Evolutionary conservation across 2,329 filamentous ascomycete species (phyloP).

Genomic region (Lasiodiplodia hormozganensis): DNA sequence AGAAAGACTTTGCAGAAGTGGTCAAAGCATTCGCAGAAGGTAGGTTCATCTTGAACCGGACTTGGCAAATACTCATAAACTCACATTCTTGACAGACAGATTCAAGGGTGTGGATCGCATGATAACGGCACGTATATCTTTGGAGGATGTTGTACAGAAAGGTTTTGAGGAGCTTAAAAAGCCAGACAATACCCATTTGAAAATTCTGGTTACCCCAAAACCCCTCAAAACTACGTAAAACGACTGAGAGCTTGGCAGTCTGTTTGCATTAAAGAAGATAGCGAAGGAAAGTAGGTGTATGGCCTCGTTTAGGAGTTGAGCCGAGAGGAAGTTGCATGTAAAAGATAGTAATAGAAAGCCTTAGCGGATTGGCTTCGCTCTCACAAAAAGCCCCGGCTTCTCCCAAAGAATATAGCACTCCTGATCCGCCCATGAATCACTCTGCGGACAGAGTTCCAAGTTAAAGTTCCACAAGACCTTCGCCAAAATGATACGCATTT

Average conservation of each 20-base stretch:
- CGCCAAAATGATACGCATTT: slow-evolving; percentile 50
- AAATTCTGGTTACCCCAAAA: slow-evolving; percentile 60
- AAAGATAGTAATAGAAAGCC: too few species aligned
- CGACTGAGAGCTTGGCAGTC: not conserved
- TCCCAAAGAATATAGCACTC: slow-evolving; percentile 46
- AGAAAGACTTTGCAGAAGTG: slow-evolving; percentile 42
- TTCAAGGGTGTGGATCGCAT: slow-evolving; percentile 52
- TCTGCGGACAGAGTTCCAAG: slow-evolving; percentile 43
- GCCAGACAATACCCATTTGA: slow-evolving; percentile 68
- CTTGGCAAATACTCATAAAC: not conserved
- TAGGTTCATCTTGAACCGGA: slow-evolving; percentile 29
- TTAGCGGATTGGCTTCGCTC: too few species aligned
- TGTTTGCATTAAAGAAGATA: not conserved
- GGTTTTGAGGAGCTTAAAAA: slow-evolving; percentile 64
- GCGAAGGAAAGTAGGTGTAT: not conserved
- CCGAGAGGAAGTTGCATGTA: not conserved
- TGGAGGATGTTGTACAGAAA: slow-evolving; percentile 64
- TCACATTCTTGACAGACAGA: slow-evolving; percentile 34
- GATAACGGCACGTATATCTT: slow-evolving; percentile 65
- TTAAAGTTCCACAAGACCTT: slow-evolving; percentile 50
- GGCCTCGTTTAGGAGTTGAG: not conserved
- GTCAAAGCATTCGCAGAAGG: slow-evolving; percentile 43
- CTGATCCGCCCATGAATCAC: slow-evolving; percentile 40
- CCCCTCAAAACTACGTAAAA: not conserved
- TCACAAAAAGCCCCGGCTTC: slow-evolving; percentile 33